phyloP scores from a whole-genome alignment of 75 land plant genomes.

The Sequoiadendron giganteum region DNA sequence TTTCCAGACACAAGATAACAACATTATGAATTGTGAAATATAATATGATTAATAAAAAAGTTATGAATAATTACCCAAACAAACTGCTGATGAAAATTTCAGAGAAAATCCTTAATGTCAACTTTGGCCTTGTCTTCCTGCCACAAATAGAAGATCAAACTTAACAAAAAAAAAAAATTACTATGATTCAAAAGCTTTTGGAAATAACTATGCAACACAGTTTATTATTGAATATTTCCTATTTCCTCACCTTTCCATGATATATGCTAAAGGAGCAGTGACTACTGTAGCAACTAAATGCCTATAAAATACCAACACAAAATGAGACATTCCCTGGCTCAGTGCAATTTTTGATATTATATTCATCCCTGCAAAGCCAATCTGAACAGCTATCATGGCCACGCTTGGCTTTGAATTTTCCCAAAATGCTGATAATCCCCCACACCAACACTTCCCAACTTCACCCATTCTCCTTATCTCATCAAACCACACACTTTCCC shows the following conservation, averaged over 20 bases:
- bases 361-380: conserved; percentile 38
- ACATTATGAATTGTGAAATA: too few species aligned
- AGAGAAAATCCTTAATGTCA: not conserved
- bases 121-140: conserved; percentile 24
- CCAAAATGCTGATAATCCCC: too few species aligned
- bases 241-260: conserved; percentile 21
- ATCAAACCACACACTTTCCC: too few species aligned
- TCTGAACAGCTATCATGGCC: conserved; percentile 23
- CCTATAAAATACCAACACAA: conserved; percentile 41
- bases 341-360: conserved; percentile 45
- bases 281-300: conserved; percentile 29
- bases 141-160: not conserved
- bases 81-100: conserved; percentile 27
- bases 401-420: conserved; percentile 22
- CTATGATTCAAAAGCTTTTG: not conserved
- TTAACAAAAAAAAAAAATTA: not conserved
- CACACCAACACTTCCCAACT: not conserved
- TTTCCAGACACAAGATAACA: too few species aligned
- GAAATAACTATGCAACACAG: too few species aligned
- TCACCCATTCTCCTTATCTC: too few species aligned
- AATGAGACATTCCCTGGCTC: conserved; percentile 35
- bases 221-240: not conserved
- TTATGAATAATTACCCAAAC: conserved; percentile 16
- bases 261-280: conserved; percentile 22
- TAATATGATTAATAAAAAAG: not conserved